These are phyloP conservation scores for Candida gigantensis DNA, from an alignment of 1,139 yeast genomes.

Conservation along the genomic window DNA sequence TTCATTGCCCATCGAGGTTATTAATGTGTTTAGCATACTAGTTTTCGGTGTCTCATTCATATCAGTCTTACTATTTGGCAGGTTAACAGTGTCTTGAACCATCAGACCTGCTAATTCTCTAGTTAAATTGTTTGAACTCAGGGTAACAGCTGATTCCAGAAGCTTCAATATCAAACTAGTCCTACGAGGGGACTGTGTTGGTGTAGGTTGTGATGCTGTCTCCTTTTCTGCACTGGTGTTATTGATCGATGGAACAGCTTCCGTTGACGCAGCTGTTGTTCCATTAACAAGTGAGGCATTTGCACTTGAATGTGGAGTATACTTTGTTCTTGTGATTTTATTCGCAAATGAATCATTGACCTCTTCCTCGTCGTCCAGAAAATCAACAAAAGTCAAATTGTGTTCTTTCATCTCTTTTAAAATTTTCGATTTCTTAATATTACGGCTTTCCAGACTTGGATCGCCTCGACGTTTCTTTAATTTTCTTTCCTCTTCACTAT, in stretches of 20 bases:
- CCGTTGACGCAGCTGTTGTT: neutral
- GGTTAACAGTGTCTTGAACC: too few species aligned
- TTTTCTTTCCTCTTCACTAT: too few species aligned
- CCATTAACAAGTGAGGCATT: constrained; percentile 4
- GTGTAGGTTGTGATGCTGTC: neutral
- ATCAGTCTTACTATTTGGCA: too few species aligned
- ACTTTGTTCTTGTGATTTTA: constrained; percentile 12
- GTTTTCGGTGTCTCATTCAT: too few species aligned
- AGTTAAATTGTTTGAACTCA: too few species aligned
- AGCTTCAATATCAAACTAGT: too few species aligned
- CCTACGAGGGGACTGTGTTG: neutral
- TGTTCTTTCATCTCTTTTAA: constrained; percentile 10
- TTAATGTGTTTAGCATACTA: too few species aligned
- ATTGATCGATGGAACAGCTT: neutral
- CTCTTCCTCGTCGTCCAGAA: constrained; percentile 1
- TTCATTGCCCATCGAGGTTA: too few species aligned
- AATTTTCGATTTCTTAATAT: constrained; percentile 14
- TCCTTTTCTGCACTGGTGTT: neutral
- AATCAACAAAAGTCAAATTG: constrained; percentile 11
- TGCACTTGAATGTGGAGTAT: constrained; percentile 13
- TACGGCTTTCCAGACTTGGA: constrained; percentile 2
- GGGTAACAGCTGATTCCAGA: too few species aligned
- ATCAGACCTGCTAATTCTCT: too few species aligned
- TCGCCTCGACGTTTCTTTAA: neutral
- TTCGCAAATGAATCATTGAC: constrained; percentile 12